These are phyloP conservation scores for Butyriboletus loyo DNA, from an alignment of 768 basidiomycete species.

Conservation along the genomic window DNA sequence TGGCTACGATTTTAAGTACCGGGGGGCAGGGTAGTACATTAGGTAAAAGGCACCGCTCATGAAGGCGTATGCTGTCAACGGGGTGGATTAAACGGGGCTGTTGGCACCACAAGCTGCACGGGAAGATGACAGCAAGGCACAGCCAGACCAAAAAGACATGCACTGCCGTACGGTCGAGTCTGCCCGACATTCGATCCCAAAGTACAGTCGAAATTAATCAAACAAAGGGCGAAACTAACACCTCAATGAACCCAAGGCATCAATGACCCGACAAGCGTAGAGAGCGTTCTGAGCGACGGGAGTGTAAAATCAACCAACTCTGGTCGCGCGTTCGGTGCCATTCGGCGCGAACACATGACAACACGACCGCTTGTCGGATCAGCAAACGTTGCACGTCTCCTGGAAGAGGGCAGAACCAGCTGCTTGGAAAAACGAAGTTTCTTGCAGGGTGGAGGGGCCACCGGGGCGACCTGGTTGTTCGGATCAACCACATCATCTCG, in stretches of 20 bases:
- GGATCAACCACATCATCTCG: conserved; percentile 20
- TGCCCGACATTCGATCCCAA: no score
- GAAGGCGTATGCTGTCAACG: no score
- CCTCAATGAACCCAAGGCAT: conserved; percentile 30
- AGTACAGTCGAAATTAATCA: neutral
- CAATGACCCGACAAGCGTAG: conserved; percentile 30
- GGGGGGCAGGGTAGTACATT: no score
- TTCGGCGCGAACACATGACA: conserved; percentile 12
- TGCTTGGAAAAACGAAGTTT: conserved; percentile 22
- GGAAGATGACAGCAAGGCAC: no score
- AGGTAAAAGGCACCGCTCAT: no score
- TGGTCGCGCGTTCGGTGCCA: conserved; percentile 4
- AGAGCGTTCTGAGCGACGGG: conserved; percentile 32
- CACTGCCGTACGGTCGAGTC: no score
- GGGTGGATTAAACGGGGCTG: no score
- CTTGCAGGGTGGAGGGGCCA: conserved; percentile 14
- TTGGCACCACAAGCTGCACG: no score
- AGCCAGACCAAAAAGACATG: no score
- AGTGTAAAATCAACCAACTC: conserved; percentile 30
- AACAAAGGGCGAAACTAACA: neutral
- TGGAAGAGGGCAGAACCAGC: neutral
- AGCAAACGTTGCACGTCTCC: conserved; percentile 14
- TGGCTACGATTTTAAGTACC: neutral
- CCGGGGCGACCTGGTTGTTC: neutral
- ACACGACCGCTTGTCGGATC: conserved; percentile 10